These are phyloP conservation scores for Bryoglossum gracile DNA, from an alignment of 495 filamentous ascomycete species.

Conservation along the genomic window DNA sequence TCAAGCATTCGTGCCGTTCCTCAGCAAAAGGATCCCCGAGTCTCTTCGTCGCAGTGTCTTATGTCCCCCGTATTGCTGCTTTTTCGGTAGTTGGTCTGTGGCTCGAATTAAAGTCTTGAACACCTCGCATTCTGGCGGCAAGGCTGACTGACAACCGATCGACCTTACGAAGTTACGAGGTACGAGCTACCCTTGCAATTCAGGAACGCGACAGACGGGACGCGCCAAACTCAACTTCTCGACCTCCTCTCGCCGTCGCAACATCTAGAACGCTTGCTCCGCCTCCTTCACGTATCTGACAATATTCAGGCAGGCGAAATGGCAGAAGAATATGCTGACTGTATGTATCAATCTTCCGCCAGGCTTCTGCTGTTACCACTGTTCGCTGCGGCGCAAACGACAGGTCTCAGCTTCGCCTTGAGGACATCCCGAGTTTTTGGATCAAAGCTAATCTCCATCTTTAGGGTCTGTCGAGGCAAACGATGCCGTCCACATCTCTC, in stretches of 20 bases:
- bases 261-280: background rate
- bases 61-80: background rate
- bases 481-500: slow-evolving; percentile 62
- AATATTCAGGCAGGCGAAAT: slow-evolving; percentile 4
- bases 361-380: background rate
- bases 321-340: slow-evolving; percentile 21
- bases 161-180: too few relatives aligned
- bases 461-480: slow-evolving; percentile 70
- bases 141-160: too few relatives aligned
- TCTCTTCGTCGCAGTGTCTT: background rate
- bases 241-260: background rate
- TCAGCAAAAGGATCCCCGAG: background rate
- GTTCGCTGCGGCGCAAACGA: too few relatives aligned
- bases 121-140: background rate
- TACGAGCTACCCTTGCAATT: too few relatives aligned
- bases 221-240: background rate
- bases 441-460: slow-evolving; percentile 4
- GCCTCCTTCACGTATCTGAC: background rate
- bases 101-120: background rate
- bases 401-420: too few relatives aligned
- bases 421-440: too few relatives aligned
- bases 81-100: too few relatives aligned
- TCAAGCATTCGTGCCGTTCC: too few relatives aligned
- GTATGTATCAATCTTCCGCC: slow-evolving; percentile 10
- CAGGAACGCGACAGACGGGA: background rate